Evolutionary conservation across 2,329 filamentous ascomycete genomes (phyloP).

Genomic region (Penicillium sp.): DNA sequence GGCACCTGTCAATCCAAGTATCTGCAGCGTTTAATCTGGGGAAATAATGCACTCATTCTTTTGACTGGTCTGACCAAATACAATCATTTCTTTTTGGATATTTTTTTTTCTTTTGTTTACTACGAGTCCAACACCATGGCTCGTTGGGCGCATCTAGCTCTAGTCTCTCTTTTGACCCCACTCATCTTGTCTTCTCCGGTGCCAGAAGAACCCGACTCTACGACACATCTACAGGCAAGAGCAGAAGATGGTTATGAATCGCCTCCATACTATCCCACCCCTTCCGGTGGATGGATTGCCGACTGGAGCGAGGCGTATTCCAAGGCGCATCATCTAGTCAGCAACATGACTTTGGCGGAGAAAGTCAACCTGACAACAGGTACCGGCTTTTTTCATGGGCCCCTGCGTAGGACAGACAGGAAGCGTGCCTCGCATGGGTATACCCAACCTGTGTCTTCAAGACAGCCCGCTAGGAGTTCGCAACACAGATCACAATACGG

Average conservation of each 20-base stretch:
- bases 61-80: background rate
- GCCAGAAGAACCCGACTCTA: slow-evolving; percentile 4
- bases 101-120: slow-evolving; percentile 3
- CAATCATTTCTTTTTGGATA: slow-evolving; percentile 1
- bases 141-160: slow-evolving; percentile 18
- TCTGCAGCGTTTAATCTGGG: background rate
- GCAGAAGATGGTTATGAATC: slow-evolving; percentile 29
- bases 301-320: slow-evolving; percentile 69
- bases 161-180: slow-evolving; percentile 18
- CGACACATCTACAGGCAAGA: slow-evolving; percentile 16
- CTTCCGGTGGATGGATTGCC: slow-evolving; percentile 67
- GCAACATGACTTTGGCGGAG: slow-evolving; percentile 74
- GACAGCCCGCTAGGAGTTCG: slow-evolving; percentile 71
- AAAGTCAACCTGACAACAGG: slow-evolving; percentile 76
- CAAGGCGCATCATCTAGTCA: slow-evolving; percentile 67
- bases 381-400: slow-evolving; percentile 69
- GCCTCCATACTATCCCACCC: slow-evolving; percentile 69
- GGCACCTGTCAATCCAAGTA: background rate
- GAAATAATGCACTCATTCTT: slow-evolving; percentile 5
- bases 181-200: slow-evolving; percentile 11
- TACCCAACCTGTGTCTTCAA: slow-evolving; percentile 70
- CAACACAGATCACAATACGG: slow-evolving; percentile 71
- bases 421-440: slow-evolving; percentile 66
- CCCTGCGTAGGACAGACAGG: slow-evolving; percentile 76
- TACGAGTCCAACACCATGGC: slow-evolving; percentile 14